Percentiles rank a stretch among this genome's conserved stretches.
These are phyloP conservation scores for Backusella mclennaniae DNA, from an alignment of 192 early-diverging fungal species.

Conservation along the genomic window DNA sequence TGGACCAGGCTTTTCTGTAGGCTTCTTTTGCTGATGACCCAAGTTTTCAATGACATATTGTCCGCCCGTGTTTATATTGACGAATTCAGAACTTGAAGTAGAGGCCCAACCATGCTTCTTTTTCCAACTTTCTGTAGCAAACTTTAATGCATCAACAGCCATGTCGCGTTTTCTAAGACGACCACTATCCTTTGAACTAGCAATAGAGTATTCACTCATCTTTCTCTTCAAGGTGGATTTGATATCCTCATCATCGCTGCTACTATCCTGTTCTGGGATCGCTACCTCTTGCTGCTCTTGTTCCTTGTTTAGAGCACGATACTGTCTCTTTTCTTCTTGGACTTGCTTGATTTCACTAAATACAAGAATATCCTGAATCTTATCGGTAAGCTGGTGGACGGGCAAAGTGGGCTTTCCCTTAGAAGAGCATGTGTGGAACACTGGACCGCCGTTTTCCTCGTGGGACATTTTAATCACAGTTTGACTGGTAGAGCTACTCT, in stretches of 20 bases:
- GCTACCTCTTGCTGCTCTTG: not conserved
- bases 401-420: not conserved
- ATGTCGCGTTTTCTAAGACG: conserved; percentile 2
- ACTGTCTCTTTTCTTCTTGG: not conserved
- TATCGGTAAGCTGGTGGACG: conserved; percentile 9
- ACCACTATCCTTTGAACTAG: not conserved
- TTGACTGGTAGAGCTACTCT: not conserved
- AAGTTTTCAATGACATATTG: not conserved
- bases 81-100: not conserved
- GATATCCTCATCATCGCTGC: conserved; percentile 4
- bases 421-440: not conserved
- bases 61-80: not conserved
- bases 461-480: not conserved
- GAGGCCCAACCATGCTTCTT: conserved; percentile 11
- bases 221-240: not conserved
- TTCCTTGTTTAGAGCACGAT: not conserved
- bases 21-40: not conserved
- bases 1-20: not conserved
- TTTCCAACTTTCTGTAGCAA: conserved; percentile 8
- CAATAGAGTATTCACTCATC: conserved; percentile 2
- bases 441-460: not conserved
- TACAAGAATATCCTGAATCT: conserved; percentile 21
- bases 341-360: conserved; percentile 13
- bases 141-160: conserved; percentile 8
- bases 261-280: not conserved